Evolutionary conservation across 345 rosid species (phyloP).

Genomic region (Gossypium thurberi): DNA sequence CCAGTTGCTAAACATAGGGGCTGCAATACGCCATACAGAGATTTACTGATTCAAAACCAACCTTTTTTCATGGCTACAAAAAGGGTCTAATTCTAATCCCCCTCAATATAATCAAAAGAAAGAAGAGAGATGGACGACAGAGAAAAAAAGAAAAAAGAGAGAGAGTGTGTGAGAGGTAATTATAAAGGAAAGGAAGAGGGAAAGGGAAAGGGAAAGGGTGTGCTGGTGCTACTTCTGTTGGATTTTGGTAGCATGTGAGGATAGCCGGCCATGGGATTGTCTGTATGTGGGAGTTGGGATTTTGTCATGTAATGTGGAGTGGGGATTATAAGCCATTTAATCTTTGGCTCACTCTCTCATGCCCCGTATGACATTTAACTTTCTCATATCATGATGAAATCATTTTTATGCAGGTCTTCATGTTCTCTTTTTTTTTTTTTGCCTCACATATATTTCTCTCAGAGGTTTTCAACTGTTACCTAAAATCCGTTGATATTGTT

Average conservation of each 20-base stretch:
- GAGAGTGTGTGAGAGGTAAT: neutral
- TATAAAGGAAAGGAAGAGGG: constrained; percentile 15
- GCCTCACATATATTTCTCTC: neutral
- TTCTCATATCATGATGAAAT: constrained; percentile 30
- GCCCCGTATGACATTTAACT: constrained; percentile 21
- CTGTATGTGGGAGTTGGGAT: constrained; percentile 37
- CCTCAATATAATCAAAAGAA: constrained; percentile 1
- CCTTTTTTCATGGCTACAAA: constrained; percentile 29
- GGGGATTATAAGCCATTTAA: constrained; percentile 23
- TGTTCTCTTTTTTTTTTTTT: neutral
- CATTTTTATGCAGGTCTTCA: constrained; percentile 17
- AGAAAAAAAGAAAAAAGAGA: constrained; percentile 3
- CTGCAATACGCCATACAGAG: neutral
- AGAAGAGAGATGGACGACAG: neutral
- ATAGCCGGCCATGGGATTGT: constrained; percentile 58
- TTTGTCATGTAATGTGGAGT: constrained; percentile 33
- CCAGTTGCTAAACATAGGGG: constrained; percentile 4
- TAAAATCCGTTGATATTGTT: neutral
- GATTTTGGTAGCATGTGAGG: constrained; percentile 58
- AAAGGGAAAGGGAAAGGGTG: neutral
- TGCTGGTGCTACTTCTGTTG: constrained; percentile 14
- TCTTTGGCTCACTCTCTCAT: constrained; percentile 34
- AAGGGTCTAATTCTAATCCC: constrained; percentile 17
- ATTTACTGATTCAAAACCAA: neutral
- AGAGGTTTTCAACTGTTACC: too few species aligned